Evolutionary conservation across 148 eudicot species (phyloP).

Genomic region (Salicornia ramosissima): DNA sequence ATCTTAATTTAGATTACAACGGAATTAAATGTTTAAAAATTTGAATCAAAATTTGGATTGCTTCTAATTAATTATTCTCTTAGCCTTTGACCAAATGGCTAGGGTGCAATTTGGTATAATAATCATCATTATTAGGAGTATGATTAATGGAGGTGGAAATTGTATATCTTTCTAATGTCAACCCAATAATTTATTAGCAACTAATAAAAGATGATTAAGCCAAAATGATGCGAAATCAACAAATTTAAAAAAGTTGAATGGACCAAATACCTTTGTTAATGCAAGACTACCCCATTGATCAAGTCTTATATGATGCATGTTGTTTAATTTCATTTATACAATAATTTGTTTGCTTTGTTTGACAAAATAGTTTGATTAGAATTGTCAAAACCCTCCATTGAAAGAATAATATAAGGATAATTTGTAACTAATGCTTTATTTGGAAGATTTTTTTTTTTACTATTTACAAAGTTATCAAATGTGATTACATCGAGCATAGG

Average conservation of each 20-base stretch:
- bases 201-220: constrained; percentile 2
- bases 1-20: too few species aligned
- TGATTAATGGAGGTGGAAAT: background rate
- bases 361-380: background rate
- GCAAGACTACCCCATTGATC: constrained; percentile 2
- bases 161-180: constrained; percentile 11
- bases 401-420: too few species aligned
- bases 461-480: too few species aligned
- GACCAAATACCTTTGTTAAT: background rate
- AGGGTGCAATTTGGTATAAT: too few species aligned
- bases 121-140: constrained; percentile 8
- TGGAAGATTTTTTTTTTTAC: too few species aligned
- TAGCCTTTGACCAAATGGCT: too few species aligned
- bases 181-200: background rate
- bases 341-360: background rate
- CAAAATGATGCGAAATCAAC: background rate
- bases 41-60: too few species aligned
- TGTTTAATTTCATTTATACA: background rate
- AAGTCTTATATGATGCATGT: background rate
- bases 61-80: too few species aligned
- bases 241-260: background rate
- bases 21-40: too few species aligned
- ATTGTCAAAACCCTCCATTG: too few species aligned
- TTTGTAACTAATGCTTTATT: too few species aligned
- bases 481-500: too few species aligned